These are phyloP conservation scores for Gracilaria vermiculophylla DNA, from an alignment of 23 red algal genomes.

Conservation along the genomic window DNA sequence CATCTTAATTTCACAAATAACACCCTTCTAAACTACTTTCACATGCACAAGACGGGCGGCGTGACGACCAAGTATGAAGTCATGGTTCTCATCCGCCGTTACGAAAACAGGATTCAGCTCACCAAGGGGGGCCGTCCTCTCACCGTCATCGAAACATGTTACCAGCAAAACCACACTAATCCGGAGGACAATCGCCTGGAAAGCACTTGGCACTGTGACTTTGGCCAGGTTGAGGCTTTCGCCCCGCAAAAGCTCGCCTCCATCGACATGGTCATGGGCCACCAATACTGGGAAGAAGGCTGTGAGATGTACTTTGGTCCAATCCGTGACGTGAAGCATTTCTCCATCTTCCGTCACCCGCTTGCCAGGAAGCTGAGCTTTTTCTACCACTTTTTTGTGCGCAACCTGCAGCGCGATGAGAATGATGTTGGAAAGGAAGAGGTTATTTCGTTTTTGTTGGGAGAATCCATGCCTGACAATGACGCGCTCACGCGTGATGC, in stretches of 20 bases:
- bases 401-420: constrained; percentile 40
- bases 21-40: constrained; percentile 55
- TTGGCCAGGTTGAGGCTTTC: constrained; percentile 3
- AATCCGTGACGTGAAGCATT: constrained; percentile 29
- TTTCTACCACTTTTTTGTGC: constrained; percentile 61
- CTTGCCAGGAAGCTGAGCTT: constrained; percentile 45
- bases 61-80: constrained; percentile 40
- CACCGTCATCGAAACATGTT: constrained; percentile 52
- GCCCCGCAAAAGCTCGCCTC: neutral
- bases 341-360: constrained; percentile 55
- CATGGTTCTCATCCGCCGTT: constrained; percentile 18
- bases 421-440: constrained; percentile 22
- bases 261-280: constrained; percentile 57
- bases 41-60: constrained; percentile 60
- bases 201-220: constrained; percentile 39
- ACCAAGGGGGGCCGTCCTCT: neutral
- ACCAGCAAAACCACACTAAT: constrained; percentile 5
- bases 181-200: constrained; percentile 31
- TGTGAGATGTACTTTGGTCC: constrained; percentile 43
- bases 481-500: constrained; percentile 39
- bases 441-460: constrained; percentile 31
- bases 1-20: constrained; percentile 28
- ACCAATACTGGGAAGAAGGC: constrained; percentile 55
- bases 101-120: constrained; percentile 23
- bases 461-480: constrained; percentile 33